These are phyloP conservation scores for Tetradesmus lagerheimii DNA, from an alignment of 139 green algal species.

Conservation along the genomic window DNA sequence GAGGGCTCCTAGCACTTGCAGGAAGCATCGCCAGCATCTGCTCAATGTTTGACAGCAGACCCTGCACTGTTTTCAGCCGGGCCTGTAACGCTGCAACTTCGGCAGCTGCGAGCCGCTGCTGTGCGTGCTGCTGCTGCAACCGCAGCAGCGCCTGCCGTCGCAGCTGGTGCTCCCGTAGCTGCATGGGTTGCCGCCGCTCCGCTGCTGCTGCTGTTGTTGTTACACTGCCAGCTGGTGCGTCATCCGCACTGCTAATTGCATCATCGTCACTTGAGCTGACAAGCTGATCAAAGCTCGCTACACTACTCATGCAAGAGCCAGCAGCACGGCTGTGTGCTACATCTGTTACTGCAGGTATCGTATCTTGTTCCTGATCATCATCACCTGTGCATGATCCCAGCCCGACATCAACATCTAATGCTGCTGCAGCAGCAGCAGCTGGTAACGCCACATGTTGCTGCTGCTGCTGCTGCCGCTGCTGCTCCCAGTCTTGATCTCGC, in stretches of 20 bases:
- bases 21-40: conserved; percentile 20
- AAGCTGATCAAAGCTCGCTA: not conserved
- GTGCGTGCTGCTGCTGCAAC: not conserved
- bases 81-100: not conserved
- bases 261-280: not conserved
- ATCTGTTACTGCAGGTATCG: not conserved
- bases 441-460: not conserved
- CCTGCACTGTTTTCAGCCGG: not conserved
- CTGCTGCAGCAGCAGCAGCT: not conserved
- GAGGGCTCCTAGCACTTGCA: not conserved
- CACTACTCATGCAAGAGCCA: not conserved
- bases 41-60: not conserved
- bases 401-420: not conserved
- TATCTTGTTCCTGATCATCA: not conserved
- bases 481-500: too few species aligned
- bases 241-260: conserved; percentile 2
- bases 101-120: not conserved
- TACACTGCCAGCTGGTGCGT: not conserved
- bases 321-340: not conserved
- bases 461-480: not conserved
- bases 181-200: not conserved
- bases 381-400: not conserved
- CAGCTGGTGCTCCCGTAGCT: not conserved
- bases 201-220: not conserved
- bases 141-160: not conserved